Evolutionary conservation across 2,329 filamentous ascomycete species (phyloP).

Genomic region (Colletotrichum navitas): DNA sequence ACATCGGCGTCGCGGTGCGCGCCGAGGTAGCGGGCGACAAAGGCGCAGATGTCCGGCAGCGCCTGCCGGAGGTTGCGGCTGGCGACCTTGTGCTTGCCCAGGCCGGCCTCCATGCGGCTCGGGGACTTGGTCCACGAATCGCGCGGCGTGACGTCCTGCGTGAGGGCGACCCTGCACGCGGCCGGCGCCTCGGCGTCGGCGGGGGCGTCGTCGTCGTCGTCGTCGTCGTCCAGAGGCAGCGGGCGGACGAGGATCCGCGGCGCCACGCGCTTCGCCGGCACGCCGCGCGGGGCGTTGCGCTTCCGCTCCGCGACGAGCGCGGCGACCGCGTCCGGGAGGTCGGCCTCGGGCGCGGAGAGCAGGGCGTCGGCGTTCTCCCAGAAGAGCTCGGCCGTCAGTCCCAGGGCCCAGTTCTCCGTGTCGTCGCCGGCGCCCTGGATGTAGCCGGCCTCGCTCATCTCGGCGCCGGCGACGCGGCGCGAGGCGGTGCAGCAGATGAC

Average conservation of each 20-base stretch:
- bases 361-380: conserved; percentile 77
- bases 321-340: conserved; percentile 66
- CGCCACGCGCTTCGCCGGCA: conserved; percentile 50
- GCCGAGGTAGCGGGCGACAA: conserved; percentile 60
- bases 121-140: conserved; percentile 56
- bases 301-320: conserved; percentile 55
- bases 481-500: conserved; percentile 91
- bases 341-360: conserved; percentile 73
- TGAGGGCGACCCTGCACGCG: conserved; percentile 59
- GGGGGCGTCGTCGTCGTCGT: conserved; percentile 12
- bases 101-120: conserved; percentile 67
- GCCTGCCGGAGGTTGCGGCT: conserved; percentile 85
- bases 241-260: conserved; percentile 54
- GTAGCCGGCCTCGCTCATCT: conserved; percentile 75
- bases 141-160: conserved; percentile 57
- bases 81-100: conserved; percentile 80
- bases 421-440: conserved; percentile 97
- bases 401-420: conserved; percentile 90
- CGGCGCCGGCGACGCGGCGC: conserved; percentile 74
- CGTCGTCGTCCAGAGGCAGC: conserved; percentile 46
- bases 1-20: conserved; percentile 46
- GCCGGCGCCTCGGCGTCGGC: not conserved
- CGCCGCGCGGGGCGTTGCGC: conserved; percentile 15
- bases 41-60: conserved; percentile 72
- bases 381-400: conserved; percentile 82